Base-by-base conservation (phyloP, 176 grass and related monocot genomes). In the Aegilops speltoides region DNA sequence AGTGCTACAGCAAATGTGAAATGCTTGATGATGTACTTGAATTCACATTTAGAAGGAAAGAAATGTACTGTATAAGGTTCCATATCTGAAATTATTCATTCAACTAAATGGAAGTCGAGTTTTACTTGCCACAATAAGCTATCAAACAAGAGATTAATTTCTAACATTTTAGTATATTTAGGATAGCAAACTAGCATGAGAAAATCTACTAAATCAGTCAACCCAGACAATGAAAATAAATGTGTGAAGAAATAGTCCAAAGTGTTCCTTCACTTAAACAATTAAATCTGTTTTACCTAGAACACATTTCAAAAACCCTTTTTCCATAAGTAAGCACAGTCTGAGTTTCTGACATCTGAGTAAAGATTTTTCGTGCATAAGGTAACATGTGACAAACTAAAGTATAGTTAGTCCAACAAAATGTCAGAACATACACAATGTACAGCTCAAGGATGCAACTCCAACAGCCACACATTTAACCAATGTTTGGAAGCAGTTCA, bases 361-460 rank as follows among this genome's bases (percentile, higher is more conserved):
- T 8, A 70, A 48, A 62, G 1, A 17, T 7, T 29, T 24, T 24
- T 31, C 17, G 57, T 14, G 23, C 37, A 82, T 10, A 65, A 65
- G 54, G 38, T 65, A 64, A 36, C 77, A 79, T 17, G 40, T 25
- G 38, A 10, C 9, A 86, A 83, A 61, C 23, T 79, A 19, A 79
- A 87, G 2, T 34, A 54, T 34, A 54, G 64, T 36, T 17, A 33
- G 12, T 40, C 29, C 11, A 10, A 29, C 11, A 82, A 9, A 19
- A 71, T 34, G 17, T 81, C 14, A 89, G 38, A 46, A 86, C 28
- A 40, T 50, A 78, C 57, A 82, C 8, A n/a, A 19, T 28, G 0
- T 14, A 78, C 5, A 57, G 8, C 26, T 10, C 3, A 3, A 83
- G 29, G 31, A 64, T 80, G 3, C 1, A 54, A 29, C 19, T 57